Base-by-base conservation (phyloP, 192 early-diverging fungal genomes). In the Backusella tuberculispora region DNA sequence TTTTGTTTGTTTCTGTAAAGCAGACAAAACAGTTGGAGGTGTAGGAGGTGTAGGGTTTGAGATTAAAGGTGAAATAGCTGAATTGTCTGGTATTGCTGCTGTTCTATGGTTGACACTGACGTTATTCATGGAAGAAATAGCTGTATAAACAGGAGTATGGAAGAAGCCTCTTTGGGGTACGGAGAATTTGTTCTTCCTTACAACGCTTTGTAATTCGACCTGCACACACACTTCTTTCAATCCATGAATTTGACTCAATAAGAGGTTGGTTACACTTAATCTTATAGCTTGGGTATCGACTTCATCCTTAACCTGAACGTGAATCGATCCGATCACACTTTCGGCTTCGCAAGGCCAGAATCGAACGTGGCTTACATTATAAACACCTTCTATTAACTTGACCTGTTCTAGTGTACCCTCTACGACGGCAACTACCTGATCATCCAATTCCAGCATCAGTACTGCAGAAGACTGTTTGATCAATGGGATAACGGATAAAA, bases 401-500 rank as follows among this genome's bases (percentile, higher is more conserved):
- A 89, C 78, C 76, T 89, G 79, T 1, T 85, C 50, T 6, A 89
- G 75, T n/a, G 84, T 85, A 50, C 80, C 81, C 29, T 86, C 81
- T 13, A 87, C 80, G 42, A 56, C 70, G 14, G 76, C 67, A 17
- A 84, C 76, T 24, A 76, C 74, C 6, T 78, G 34, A 64, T 86
- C 84, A 17, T 77, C 78, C 6, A 86, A 76, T 70, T 80, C 78
- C 9, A 87, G 60, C 87, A 89, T 88, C 67, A 90, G 68, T 0
- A 89, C 84, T 1, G 79, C 65, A 8, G 90, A 86, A 2, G 93
- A 92, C 70, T 90, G 83, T 48, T 85, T 88, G 17, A 99, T 92
- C n/a, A 99, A 85, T 0, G 97, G 96, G 56, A 95, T 89, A 6
- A 95, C 92, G 42, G 89, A 91, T 78, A 91, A 80, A 74, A 99